Conservation (phyloP, 2,329 filamentous ascomycete species). For the Penicillium sp. region DNA sequence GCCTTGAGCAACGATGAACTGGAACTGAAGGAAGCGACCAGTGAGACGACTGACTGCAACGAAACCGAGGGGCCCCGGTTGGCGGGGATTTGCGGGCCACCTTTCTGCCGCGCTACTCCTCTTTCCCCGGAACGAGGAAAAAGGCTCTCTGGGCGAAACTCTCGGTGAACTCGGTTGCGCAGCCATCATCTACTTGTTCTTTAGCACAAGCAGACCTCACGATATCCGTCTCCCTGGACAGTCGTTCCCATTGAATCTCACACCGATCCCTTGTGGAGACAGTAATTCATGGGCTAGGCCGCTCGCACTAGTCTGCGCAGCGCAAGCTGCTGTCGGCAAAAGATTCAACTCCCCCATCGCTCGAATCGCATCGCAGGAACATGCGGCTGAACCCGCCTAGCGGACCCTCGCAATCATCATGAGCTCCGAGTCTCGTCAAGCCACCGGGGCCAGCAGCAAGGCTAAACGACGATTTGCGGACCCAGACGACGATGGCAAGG, state of each 20-base stretch:
- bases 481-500: constrained; percentile 32
- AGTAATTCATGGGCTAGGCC: constrained; percentile 19
- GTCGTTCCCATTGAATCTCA: not conserved
- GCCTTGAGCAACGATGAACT: not conserved
- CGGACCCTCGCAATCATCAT: constrained; percentile 33
- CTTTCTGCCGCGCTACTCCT: constrained; percentile 2
- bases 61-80: not conserved
- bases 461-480: constrained; percentile 35
- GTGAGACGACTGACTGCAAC: not conserved
- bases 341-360: constrained; percentile 28
- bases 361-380: constrained; percentile 27
- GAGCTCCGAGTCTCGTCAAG: constrained; percentile 36
- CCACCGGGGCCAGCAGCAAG: constrained; percentile 30
- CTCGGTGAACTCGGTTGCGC: not conserved
- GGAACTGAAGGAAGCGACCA: not conserved
- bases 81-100: constrained; percentile 4
- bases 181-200: not conserved
- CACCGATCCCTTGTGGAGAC: constrained; percentile 8
- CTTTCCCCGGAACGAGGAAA: constrained; percentile 2
- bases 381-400: constrained; percentile 29
- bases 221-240: too few species aligned
- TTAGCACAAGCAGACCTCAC: not conserved
- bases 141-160: not conserved
- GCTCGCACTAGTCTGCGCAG: constrained; percentile 7
- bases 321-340: constrained; percentile 30